phyloP scores from a whole-genome alignment of 805 yeast genomes.

The Brettanomyces naardenensis region DNA sequence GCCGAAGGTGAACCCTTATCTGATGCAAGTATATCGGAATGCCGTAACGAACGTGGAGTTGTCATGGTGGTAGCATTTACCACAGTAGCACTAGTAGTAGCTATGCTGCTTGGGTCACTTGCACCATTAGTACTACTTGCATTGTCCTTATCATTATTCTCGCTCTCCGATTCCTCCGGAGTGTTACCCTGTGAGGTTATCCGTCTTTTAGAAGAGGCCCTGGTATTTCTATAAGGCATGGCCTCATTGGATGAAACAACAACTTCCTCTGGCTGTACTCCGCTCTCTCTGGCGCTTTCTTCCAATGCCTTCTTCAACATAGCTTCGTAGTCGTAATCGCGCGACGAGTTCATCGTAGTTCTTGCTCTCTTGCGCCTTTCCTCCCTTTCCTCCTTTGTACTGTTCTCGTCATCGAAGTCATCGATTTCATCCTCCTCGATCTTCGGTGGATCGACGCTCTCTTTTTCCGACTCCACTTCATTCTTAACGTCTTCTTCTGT shows the following conservation, averaged over 20 bases:
- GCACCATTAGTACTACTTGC: background rate
- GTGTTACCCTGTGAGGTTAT: background rate
- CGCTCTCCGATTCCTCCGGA: background rate
- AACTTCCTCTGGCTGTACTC: slow-evolving; percentile 28
- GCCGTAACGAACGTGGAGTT: background rate
- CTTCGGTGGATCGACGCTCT: too few species aligned
- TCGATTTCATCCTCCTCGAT: slow-evolving; percentile 6
- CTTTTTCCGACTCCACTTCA: background rate
- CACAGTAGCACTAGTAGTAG: too few species aligned
- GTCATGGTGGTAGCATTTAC: too few species aligned
- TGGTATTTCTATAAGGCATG: slow-evolving; percentile 16
- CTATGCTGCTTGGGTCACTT: too few species aligned
- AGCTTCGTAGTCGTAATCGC: slow-evolving; percentile 29
- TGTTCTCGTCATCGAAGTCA: slow-evolving; percentile 6
- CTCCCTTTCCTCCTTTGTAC: background rate
- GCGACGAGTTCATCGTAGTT: slow-evolving; percentile 9
- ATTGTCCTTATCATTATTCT: background rate
- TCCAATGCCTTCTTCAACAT: slow-evolving; percentile 39
- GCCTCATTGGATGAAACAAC: slow-evolving; percentile 26
- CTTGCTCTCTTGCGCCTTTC: slow-evolving; percentile 6
- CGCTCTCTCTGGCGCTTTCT: slow-evolving; percentile 49
- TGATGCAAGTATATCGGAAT: background rate
- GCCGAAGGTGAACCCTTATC: background rate
- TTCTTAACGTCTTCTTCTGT: slow-evolving; percentile 12
- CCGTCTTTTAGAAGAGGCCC: slow-evolving; percentile 2